phyloP scores from a whole-genome alignment of 1,139 yeast genomes.

The Nakaseomyces sp. region DNA sequence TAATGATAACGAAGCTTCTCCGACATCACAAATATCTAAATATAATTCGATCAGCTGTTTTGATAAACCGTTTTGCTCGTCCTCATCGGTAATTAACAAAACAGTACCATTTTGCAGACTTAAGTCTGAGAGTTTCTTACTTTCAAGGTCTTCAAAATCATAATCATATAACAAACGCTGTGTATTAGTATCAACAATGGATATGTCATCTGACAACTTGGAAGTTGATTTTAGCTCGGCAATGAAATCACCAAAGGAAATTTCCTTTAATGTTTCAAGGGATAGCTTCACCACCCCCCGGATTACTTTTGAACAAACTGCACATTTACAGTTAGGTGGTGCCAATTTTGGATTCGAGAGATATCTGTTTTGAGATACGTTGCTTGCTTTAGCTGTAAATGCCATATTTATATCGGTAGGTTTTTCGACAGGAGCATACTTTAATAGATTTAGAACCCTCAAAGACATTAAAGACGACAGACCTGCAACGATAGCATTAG shows the following conservation, averaged over 20 bases:
- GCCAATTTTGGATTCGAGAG: constrained; percentile 55
- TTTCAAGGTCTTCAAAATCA: constrained; percentile 77
- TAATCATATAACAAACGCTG: constrained; percentile 67
- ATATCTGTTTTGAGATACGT: constrained; percentile 39
- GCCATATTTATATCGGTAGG: constrained; percentile 39
- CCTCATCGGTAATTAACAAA: constrained; percentile 62
- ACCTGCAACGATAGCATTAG: constrained; percentile 93
- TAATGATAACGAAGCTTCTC: constrained; percentile 10
- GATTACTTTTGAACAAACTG: constrained; percentile 55
- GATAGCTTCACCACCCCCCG: constrained; percentile 41
- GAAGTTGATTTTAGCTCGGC: constrained; percentile 40
- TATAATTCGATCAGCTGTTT: constrained; percentile 65
- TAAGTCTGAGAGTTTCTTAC: constrained; percentile 42
- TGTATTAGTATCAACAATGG: constrained; percentile 51
- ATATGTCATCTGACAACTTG: constrained; percentile 56
- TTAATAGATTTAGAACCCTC: constrained; percentile 37
- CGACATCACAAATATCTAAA: constrained; percentile 31
- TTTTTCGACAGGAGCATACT: constrained; percentile 16
- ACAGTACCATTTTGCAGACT: constrained; percentile 53
- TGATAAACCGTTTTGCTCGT: constrained; percentile 42
- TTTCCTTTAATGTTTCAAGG: constrained; percentile 14
- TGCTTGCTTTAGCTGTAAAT: constrained; percentile 59
- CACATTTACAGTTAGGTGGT: constrained; percentile 59
- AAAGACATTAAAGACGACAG: constrained; percentile 68
- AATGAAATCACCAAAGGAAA: constrained; percentile 39